Percentiles rank a stretch among this genome's conserved stretches.
Evolutionary conservation across 2,329 filamentous ascomycete species (phyloP).

Genomic region (Cylindrodendrum hubeiense): DNA sequence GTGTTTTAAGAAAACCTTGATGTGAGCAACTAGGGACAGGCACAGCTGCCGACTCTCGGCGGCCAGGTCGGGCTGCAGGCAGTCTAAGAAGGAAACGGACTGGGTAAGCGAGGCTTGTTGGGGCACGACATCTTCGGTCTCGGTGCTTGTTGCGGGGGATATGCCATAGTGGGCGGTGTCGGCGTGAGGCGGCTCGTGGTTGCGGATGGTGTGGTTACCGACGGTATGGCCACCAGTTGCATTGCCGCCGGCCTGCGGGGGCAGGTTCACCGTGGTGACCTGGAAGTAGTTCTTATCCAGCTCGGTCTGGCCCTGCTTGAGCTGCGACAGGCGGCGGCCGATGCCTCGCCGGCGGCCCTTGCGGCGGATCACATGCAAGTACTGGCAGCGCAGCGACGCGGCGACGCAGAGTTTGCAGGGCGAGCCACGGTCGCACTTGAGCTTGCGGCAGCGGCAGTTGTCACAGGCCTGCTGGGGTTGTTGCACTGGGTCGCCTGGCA

Average conservation of each 20-base stretch:
- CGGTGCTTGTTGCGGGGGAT: background rate
- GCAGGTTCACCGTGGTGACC: constrained; percentile 34
- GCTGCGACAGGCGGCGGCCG: constrained; percentile 44
- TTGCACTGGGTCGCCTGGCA: constrained; percentile 16
- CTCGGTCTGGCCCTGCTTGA: constrained; percentile 41
- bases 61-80: background rate
- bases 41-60: constrained; percentile 37
- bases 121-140: background rate
- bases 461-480: constrained; percentile 44
- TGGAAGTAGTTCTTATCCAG: constrained; percentile 33
- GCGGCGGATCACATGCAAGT: constrained; percentile 46
- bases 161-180: background rate
- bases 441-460: constrained; percentile 49
- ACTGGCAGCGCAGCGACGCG: constrained; percentile 44
- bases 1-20: constrained; percentile 46
- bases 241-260: background rate
- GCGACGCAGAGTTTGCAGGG: constrained; percentile 47
- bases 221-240: background rate
- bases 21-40: constrained; percentile 41
- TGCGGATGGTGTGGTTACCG: no score
- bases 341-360: constrained; percentile 46
- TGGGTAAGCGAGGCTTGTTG: background rate
- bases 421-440: constrained; percentile 49
- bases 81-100: background rate
- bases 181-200: background rate